Conservation (phyloP, 2,329 filamentous ascomycete genomes). For the Malbranchea zuffiana region DNA sequence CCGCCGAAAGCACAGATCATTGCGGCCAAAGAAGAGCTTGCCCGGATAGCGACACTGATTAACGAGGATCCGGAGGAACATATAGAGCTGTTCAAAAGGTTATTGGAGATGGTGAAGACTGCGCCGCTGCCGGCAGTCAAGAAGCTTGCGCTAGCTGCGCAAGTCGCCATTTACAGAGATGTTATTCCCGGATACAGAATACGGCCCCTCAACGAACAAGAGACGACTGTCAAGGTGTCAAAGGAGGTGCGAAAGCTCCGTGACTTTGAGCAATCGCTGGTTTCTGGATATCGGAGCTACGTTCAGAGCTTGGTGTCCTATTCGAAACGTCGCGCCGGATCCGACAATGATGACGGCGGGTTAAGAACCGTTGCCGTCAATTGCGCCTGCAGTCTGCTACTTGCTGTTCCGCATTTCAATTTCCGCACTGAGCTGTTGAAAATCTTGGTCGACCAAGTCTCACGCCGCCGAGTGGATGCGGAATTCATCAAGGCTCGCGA, state of each 20-base stretch:
- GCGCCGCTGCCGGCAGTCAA: constrained; percentile 58
- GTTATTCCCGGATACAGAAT: constrained; percentile 95
- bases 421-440: constrained; percentile 79
- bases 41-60: constrained; percentile 65
- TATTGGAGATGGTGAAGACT: constrained; percentile 63
- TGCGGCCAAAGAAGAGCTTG: constrained; percentile 84
- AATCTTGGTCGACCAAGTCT: constrained; percentile 76
- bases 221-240: constrained; percentile 67
- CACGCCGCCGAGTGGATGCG: constrained; percentile 56
- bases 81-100: constrained; percentile 61
- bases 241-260: constrained; percentile 80
- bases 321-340: constrained; percentile 46
- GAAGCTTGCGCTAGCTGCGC: constrained; percentile 76
- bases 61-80: constrained; percentile 94
- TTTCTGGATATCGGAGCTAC: constrained; percentile 76
- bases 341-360: constrained; percentile 25
- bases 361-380: constrained; percentile 67
- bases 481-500: constrained; percentile 69
- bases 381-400: constrained; percentile 72
- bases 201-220: constrained; percentile 65
- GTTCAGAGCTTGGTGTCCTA: constrained; percentile 62
- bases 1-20: constrained; percentile 69
- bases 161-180: constrained; percentile 86
- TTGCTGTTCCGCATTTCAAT: constrained; percentile 90
- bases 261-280: constrained; percentile 75